phyloP scores from a whole-genome alignment of 352 stramenopile genomes.

The Pythium sp. region DNA sequence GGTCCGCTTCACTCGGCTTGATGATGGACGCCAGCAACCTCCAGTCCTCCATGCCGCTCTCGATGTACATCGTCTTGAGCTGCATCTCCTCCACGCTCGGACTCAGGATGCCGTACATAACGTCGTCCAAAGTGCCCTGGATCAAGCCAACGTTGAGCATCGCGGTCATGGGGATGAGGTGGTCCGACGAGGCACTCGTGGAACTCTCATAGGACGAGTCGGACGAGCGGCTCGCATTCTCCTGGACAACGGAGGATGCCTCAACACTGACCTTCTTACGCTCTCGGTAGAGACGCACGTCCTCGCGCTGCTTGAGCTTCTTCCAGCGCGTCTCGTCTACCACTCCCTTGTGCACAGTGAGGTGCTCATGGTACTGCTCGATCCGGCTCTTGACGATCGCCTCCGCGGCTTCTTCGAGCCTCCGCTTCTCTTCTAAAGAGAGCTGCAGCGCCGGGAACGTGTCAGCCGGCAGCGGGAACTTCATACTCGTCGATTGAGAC shows the following conservation, averaged over 20 bases:
- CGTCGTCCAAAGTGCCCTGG: slow-evolving; percentile 15
- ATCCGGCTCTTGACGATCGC: not conserved
- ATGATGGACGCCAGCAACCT: slow-evolving; percentile 11
- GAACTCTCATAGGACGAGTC: not conserved
- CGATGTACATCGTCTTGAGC: slow-evolving; percentile 52
- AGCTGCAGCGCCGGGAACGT: not conserved
- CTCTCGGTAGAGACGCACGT: slow-evolving; percentile 15
- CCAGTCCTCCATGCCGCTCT: slow-evolving; percentile 47
- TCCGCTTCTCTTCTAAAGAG: not conserved
- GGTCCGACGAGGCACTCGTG: not conserved
- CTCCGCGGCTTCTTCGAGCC: not conserved
- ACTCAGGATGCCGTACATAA: not conserved
- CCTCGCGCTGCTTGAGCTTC: slow-evolving; percentile 36
- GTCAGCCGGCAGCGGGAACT: not conserved
- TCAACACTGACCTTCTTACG: slow-evolving; percentile 18
- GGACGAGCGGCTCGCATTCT: not conserved
- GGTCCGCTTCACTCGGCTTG: not conserved
- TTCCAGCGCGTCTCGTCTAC: slow-evolving; percentile 34
- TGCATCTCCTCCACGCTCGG: slow-evolving; percentile 32
- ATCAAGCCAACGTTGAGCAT: slow-evolving; percentile 31
- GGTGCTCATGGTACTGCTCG: not conserved
- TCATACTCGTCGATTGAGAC: not conserved
- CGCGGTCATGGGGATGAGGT: not conserved
- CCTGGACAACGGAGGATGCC: not conserved
- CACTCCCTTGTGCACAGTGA: not conserved